Evolutionary conservation across 2,329 filamentous ascomycete species (phyloP).

Genomic region (Fusarium globosum): DNA sequence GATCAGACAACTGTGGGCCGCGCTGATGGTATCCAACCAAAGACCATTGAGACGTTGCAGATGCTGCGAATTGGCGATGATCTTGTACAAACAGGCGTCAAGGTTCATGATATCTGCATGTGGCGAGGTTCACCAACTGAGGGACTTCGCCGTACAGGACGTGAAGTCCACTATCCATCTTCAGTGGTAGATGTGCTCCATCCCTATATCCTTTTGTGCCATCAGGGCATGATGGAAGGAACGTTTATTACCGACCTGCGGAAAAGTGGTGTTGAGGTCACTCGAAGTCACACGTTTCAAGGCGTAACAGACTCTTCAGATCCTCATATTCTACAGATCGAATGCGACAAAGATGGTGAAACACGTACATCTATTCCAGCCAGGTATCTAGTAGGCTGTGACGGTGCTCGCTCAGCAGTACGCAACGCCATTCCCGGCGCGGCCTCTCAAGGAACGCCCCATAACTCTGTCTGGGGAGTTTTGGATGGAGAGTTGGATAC

Average conservation of each 20-base stretch:
- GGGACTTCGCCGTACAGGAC: conserved; percentile 68
- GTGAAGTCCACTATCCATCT: conserved; percentile 75
- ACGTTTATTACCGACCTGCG: conserved; percentile 75
- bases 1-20: conserved; percentile 74
- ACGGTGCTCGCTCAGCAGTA: conserved; percentile 77
- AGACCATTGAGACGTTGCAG: conserved; percentile 80
- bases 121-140: conserved; percentile 67
- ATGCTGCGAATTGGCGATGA: conserved; percentile 76
- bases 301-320: conserved; percentile 53
- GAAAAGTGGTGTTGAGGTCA: conserved; percentile 72
- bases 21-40: conserved; percentile 80
- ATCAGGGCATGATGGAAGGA: conserved; percentile 81
- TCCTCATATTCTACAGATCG: conserved; percentile 54
- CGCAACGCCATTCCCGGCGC: conserved; percentile 69
- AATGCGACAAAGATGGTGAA: conserved; percentile 48
- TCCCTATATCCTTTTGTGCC: conserved; percentile 67
- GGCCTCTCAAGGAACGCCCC: conserved; percentile 65
- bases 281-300: conserved; percentile 72
- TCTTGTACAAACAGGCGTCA: conserved; percentile 73
- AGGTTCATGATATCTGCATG: conserved; percentile 79
- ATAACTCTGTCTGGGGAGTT: conserved; percentile 73
- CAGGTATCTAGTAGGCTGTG: conserved; percentile 51
- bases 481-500: conserved; percentile 77
- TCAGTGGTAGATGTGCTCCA: conserved; percentile 64
- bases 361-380: conserved; percentile 17